Base-by-base conservation (phyloP, 345 rosid genomes). In the Murraya paniculata region DNA sequence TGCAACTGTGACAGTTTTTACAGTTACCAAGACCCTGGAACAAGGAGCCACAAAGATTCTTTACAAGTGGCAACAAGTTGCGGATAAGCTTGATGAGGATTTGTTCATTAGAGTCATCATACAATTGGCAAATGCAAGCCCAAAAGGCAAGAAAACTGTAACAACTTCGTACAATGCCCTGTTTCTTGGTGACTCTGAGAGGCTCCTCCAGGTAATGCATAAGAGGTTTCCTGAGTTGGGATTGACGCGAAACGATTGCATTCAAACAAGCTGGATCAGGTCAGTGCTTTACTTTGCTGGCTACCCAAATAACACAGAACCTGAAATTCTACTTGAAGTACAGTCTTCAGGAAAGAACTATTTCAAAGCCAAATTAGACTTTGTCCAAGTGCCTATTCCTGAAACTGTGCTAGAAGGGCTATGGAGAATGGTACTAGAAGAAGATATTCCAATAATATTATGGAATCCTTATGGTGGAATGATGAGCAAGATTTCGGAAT, bases 1-100 rank as follows among this genome's bases (percentile, higher is more conserved):
- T 1, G 31, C 39, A 6, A 76, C 10, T 18, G 80, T 81, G 64
- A 76, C 83, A 9, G 71, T 81, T 38, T 81, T 76, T 35, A 61
- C 71, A 1, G 66, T 76, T 21, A 27, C 48, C 18, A 81, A 36
- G 56, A 70, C 80, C 55, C 41, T 81, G 60, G 72, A 76, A 9
- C 77, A 81, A 64, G 80, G 72, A 18, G 79, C 48, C 13, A 71
- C 76, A 6, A 48, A 76, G 11, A 7, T 64, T 4, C 58, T 81
- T 7, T 30, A 71, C n/a, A 70, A 45, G 41, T 81, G 80, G 80
- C 83, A 81, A 39, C 60, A 55, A 70, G 57, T 81, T 39, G 79
- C 73, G 1, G 27, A 62, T 55, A 72, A 76, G 35, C 62, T 72
- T 9, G 58, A 64, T 33, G 68, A 64, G 45, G 39, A 64, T 64